Conservation (phyloP, 2,329 filamentous ascomycete species). For the Sarocladium brachiariae region DNA sequence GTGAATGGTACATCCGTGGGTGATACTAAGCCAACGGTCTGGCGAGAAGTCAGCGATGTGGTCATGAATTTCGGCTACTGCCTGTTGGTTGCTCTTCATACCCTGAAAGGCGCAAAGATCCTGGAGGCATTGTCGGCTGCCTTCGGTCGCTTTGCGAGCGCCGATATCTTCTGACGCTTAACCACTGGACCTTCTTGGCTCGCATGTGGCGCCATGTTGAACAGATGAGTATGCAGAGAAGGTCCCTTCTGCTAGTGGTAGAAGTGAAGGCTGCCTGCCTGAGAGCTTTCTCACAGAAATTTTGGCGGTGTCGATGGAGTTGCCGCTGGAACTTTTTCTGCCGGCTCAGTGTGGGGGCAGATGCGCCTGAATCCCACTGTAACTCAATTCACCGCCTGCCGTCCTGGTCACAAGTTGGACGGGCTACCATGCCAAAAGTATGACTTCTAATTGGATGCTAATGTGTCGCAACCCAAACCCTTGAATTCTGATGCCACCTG, state of each 20-base stretch:
- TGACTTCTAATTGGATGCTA: neutral
- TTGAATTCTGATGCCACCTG: neutral
- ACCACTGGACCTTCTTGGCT: slow-evolving; percentile 54
- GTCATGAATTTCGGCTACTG: too few species aligned
- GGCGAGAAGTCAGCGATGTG: slow-evolving; percentile 12
- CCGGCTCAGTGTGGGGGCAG: neutral
- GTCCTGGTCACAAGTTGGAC: neutral
- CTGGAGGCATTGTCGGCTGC: slow-evolving; percentile 52
- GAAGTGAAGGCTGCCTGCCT: neutral
- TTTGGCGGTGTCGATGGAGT: slow-evolving; percentile 13
- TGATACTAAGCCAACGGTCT: slow-evolving; percentile 92
- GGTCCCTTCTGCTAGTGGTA: neutral
- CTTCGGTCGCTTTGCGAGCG: slow-evolving; percentile 29
- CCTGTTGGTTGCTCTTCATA: too few species aligned
- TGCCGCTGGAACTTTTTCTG: slow-evolving; percentile 8
- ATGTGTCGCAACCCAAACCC: neutral
- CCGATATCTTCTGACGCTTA: slow-evolving; percentile 69
- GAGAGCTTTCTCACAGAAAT: slow-evolving; percentile 10
- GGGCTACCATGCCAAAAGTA: neutral
- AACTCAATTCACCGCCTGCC: neutral
- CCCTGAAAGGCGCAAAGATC: slow-evolving; percentile 90
- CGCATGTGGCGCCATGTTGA: slow-evolving; percentile 39
- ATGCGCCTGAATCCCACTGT: too few species aligned
- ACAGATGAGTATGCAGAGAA: slow-evolving; percentile 1
- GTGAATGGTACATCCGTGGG: slow-evolving; percentile 88